These are phyloP conservation scores for Adansonia rubrostipa DNA, from an alignment of 441 rosid species.

Conservation along the genomic window DNA sequence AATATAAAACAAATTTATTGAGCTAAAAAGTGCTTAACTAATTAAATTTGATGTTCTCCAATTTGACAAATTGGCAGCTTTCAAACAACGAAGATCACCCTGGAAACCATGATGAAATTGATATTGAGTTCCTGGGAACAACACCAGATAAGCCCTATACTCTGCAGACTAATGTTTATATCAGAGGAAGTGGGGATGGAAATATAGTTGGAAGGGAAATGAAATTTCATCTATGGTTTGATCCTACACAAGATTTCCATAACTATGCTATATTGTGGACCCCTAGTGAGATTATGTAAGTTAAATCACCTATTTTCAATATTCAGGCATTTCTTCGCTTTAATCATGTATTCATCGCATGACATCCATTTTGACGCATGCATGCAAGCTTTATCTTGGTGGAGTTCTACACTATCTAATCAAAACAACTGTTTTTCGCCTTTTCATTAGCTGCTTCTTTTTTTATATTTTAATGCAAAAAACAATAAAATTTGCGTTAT, in stretches of 20 bases:
- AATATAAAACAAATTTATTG: background rate
- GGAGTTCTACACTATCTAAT: background rate
- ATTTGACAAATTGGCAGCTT: conserved; percentile 42
- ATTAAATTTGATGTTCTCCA: background rate
- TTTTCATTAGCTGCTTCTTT: no score
- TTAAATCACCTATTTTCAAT: background rate
- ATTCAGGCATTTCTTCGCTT: background rate
- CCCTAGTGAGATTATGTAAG: conserved; percentile 60
- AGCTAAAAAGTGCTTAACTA: background rate
- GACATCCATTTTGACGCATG: background rate
- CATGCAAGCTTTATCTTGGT: background rate
- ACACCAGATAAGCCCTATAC: conserved; percentile 62
- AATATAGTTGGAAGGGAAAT: conserved; percentile 62
- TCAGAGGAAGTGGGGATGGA: conserved; percentile 73
- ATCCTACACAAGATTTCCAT: conserved; percentile 67
- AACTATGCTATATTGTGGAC: conserved; percentile 66
- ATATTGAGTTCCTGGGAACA: conserved; percentile 74
- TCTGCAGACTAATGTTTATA: conserved; percentile 68
- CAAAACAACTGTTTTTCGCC: background rate
- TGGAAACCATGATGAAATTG: conserved; percentile 71
- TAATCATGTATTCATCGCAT: background rate
- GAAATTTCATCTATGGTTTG: conserved; percentile 66
- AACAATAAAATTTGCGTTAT: no score
- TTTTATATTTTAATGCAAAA: no score
- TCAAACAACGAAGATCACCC: conserved; percentile 69